Conservation (phyloP, 768 basidiomycete genomes). For the Cyclocybe cylindracea region DNA sequence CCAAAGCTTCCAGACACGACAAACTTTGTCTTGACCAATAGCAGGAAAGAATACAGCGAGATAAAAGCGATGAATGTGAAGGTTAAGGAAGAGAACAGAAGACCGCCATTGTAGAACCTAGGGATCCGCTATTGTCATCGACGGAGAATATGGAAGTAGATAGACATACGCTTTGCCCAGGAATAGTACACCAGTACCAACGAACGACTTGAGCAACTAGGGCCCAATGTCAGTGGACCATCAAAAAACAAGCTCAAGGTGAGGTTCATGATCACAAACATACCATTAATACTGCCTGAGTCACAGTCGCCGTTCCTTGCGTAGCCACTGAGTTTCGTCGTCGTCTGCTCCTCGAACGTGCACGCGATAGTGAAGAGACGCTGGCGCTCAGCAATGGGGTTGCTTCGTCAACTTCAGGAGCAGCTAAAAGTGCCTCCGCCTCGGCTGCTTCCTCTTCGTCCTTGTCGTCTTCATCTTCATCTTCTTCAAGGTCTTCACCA, state of each 20-base stretch:
- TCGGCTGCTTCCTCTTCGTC: slow-evolving; percentile 59
- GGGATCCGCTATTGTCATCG: neutral
- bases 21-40: slow-evolving; percentile 85
- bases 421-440: slow-evolving; percentile 15
- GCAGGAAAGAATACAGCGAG: slow-evolving; percentile 91
- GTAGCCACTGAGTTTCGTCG: slow-evolving; percentile 56
- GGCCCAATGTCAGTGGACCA: slow-evolving; percentile 1
- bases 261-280: slow-evolving; percentile 17
- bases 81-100: slow-evolving; percentile 82
- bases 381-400: slow-evolving; percentile 51
- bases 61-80: slow-evolving; percentile 82
- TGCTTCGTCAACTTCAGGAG: slow-evolving; percentile 43
- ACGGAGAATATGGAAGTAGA: neutral
- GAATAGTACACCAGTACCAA: slow-evolving; percentile 95
- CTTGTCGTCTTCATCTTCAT: slow-evolving; percentile 82
- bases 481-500: slow-evolving; percentile 86
- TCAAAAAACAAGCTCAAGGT: neutral
- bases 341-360: slow-evolving; percentile 52
- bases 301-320: slow-evolving; percentile 86
- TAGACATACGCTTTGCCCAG: slow-evolving; percentile 84
- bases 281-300: slow-evolving; percentile 93
- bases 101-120: slow-evolving; percentile 94
- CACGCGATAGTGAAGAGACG: slow-evolving; percentile 20
- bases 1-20: slow-evolving; percentile 93
- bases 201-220: slow-evolving; percentile 89